These are phyloP conservation scores for Nemania serpens DNA, from an alignment of 2,329 filamentous ascomycete genomes.

Conservation along the genomic window DNA sequence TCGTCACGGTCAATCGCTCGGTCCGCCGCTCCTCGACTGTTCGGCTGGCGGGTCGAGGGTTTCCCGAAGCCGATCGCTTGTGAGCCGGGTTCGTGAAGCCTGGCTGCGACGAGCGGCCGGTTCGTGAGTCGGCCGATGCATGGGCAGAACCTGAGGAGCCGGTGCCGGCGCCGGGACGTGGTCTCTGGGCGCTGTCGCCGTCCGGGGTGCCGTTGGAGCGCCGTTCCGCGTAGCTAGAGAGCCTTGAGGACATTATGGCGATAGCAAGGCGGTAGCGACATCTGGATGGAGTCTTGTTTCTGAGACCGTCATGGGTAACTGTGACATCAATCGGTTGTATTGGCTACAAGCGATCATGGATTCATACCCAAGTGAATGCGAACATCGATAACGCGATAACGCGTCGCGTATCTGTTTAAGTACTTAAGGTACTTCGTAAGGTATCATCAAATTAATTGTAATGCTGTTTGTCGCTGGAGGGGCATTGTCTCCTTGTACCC, in stretches of 20 bases:
- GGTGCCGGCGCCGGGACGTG: slow-evolving; percentile 32
- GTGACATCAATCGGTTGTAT: neutral
- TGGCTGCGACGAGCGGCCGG: slow-evolving; percentile 40
- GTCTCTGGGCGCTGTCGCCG: slow-evolving; percentile 37
- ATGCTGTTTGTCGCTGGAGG: too few relatives aligned
- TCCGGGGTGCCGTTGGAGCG: slow-evolving; percentile 49
- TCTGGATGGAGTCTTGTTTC: slow-evolving; percentile 23
- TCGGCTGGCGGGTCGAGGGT: slow-evolving; percentile 56
- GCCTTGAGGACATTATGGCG: slow-evolving; percentile 43
- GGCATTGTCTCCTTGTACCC: too few relatives aligned
- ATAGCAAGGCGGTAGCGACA: slow-evolving; percentile 33
- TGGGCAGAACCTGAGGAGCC: slow-evolving; percentile 28
- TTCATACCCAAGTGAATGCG: neutral
- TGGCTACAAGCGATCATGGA: neutral
- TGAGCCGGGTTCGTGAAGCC: slow-evolving; percentile 51
- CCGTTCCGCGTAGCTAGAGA: slow-evolving; percentile 47
- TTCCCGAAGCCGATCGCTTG: slow-evolving; percentile 63
- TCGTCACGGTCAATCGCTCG: slow-evolving; percentile 62
- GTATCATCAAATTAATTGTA: too few relatives aligned
- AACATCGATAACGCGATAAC: slow-evolving; percentile 20
- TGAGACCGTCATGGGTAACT: slow-evolving; percentile 24
- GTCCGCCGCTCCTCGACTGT: slow-evolving; percentile 59
- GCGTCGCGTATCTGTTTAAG: slow-evolving; percentile 16
- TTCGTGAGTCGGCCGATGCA: slow-evolving; percentile 43
- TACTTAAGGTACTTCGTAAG: neutral